phyloP scores from a whole-genome alignment of 768 basidiomycete genomes.

The Xerocomellus intermedius region DNA sequence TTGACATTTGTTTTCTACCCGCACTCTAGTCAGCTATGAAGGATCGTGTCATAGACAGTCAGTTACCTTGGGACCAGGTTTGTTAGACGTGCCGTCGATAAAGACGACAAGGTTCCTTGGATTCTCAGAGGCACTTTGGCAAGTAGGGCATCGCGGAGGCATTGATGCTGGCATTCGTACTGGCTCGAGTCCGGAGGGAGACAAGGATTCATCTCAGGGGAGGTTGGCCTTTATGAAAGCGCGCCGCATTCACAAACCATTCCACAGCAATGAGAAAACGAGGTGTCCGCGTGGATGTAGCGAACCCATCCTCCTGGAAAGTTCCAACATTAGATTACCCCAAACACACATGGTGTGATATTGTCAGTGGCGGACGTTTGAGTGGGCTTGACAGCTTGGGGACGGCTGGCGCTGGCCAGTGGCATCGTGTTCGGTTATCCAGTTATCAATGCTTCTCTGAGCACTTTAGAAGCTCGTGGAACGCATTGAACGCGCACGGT shows the following conservation, averaged over 20 bases:
- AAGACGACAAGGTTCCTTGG: conserved; percentile 35
- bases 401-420: no score
- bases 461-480: no score
- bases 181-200: not conserved
- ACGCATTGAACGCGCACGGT: no score
- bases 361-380: no score
- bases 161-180: not conserved
- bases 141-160: not conserved
- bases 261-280: not conserved
- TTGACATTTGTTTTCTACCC: conserved; percentile 34
- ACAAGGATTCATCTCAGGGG: not conserved
- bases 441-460: no score
- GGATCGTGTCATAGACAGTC: conserved; percentile 5
- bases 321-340: no score
- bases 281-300: not conserved
- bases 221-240: no score
- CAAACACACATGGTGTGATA: no score
- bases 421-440: no score
- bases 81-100: conserved; percentile 18
- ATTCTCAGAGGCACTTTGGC: not conserved
- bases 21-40: not conserved
- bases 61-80: conserved; percentile 37
- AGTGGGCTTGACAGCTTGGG: no score
- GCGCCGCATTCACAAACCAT: not conserved
- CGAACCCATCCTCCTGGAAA: not conserved